Conservation (phyloP, 208 protist species). For the Crithidia bombi region DNA sequence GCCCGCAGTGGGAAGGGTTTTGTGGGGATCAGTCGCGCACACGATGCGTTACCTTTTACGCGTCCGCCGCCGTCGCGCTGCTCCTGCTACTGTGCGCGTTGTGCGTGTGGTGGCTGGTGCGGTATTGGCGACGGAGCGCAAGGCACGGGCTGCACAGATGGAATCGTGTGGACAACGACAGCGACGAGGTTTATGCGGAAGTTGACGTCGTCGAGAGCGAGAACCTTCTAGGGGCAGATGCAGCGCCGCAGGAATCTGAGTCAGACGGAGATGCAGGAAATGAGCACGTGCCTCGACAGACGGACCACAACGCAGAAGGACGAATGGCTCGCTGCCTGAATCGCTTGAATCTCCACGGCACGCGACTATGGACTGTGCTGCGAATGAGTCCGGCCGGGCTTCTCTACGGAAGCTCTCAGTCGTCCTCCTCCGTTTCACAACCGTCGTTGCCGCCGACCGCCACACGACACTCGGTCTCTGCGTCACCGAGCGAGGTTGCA, state of each 20-base stretch:
- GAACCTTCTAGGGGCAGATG: neutral
- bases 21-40: neutral
- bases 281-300: neutral
- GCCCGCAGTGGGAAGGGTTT: neutral
- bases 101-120: constrained; percentile 8
- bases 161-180: neutral
- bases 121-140: constrained; percentile 1
- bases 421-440: neutral
- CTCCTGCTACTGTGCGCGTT: constrained; percentile 4
- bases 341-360: constrained; percentile 10
- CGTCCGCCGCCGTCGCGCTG: neutral
- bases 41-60: neutral
- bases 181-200: neutral
- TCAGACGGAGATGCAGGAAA: neutral
- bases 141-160: neutral
- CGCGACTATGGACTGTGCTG: constrained; percentile 9
- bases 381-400: neutral
- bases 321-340: constrained; percentile 3
- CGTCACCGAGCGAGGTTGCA: neutral
- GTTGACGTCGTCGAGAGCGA: neutral
- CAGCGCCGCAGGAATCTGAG: neutral
- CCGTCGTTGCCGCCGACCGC: neutral
- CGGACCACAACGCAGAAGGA: neutral
- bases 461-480: neutral
- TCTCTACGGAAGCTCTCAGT: neutral